Conservation (phyloP, 2,329 filamentous ascomycete genomes). For the Chrysoporthe deuterocubensis region DNA sequence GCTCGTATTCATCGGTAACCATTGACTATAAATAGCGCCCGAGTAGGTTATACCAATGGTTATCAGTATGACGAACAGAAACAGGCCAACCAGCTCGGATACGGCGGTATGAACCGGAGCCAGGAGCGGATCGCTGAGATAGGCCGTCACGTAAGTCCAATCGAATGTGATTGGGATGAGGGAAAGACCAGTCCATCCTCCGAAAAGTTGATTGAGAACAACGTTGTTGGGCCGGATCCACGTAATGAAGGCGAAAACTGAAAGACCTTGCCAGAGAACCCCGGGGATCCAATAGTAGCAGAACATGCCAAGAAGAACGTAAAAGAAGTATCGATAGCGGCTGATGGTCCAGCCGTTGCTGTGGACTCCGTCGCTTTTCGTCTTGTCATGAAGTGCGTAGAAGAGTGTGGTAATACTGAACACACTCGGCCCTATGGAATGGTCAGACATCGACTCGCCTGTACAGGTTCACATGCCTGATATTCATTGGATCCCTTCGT, state of each 20-base stretch:
- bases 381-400: conserved; percentile 47
- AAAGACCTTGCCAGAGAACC: conserved; percentile 41
- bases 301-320: conserved; percentile 47
- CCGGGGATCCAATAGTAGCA: conserved; percentile 46
- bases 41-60: conserved; percentile 54
- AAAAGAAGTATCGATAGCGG: conserved; percentile 51
- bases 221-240: conserved; percentile 53
- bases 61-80: conserved; percentile 45
- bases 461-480: neutral
- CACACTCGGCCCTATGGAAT: conserved; percentile 35
- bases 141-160: conserved; percentile 40
- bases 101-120: conserved; percentile 44
- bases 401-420: conserved; percentile 54
- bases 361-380: conserved; percentile 44
- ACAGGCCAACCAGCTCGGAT: conserved; percentile 47
- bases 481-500: neutral
- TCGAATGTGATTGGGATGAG: conserved; percentile 51
- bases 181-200: conserved; percentile 48
- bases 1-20: conserved; percentile 59
- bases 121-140: conserved; percentile 40
- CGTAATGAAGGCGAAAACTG: conserved; percentile 51
- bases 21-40: conserved; percentile 52
- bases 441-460: neutral
- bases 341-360: conserved; percentile 50
- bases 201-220: conserved; percentile 54